Conservation (phyloP, 192 early-diverging fungal genomes). For the Coemansia sp. region DNA sequence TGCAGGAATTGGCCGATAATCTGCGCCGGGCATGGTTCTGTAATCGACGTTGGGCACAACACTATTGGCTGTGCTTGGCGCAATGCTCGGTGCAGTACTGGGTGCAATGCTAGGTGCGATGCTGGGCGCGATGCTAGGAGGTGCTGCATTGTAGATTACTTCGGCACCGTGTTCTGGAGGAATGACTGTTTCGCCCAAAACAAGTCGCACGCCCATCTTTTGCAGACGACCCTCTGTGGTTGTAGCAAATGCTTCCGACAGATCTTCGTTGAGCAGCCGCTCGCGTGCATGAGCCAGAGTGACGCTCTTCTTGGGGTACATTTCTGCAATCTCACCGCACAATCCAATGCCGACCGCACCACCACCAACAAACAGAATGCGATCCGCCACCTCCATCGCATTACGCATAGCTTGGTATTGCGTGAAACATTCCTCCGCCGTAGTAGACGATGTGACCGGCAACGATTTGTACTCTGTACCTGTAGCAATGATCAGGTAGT, state of each 20-base stretch:
- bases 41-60: background rate
- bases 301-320: slow-evolving; percentile 47
- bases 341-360: slow-evolving; percentile 59
- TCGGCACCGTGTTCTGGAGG: slow-evolving; percentile 4
- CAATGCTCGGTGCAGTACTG: slow-evolving; percentile 3
- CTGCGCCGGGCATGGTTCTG: background rate
- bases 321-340: slow-evolving; percentile 56
- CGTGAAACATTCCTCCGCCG: slow-evolving; percentile 25
- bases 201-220: slow-evolving; percentile 27
- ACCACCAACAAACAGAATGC: slow-evolving; percentile 64
- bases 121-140: background rate
- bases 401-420: slow-evolving; percentile 32
- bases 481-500: slow-evolving; percentile 68
- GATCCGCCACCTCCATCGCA: slow-evolving; percentile 51
- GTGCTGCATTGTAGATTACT: background rate
- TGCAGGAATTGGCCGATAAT: background rate
- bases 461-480: slow-evolving; percentile 56
- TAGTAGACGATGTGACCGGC: slow-evolving; percentile 45
- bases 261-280: slow-evolving; percentile 27
- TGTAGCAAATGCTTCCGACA: slow-evolving; percentile 22
- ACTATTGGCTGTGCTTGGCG: background rate
- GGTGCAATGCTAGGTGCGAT: background rate
- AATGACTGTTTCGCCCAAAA: slow-evolving; percentile 23
- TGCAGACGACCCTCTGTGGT: slow-evolving; percentile 16
- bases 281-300: slow-evolving; percentile 43